Evolutionary conservation across 1,284 basidiomycete species (phyloP), one percentile per base, ranked within the genome.

Genomic region (Ceratobasidium sp.): DNA sequence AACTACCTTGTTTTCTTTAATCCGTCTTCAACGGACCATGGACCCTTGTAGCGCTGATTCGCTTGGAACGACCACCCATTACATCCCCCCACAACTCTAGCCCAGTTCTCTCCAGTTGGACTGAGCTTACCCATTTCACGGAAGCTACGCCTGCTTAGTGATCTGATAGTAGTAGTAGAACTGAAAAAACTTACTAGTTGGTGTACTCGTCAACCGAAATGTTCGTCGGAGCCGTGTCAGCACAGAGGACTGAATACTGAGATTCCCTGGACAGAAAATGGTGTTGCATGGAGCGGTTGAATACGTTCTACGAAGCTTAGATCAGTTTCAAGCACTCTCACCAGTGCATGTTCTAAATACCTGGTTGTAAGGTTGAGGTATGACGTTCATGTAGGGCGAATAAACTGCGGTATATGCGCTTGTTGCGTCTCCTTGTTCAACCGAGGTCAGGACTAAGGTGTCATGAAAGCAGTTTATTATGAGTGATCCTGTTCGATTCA

Each of bases 11-110:
- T 79, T 46, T 79, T 79, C 42, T 64, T 70, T 38, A 81, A 54
- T 3, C 81, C 81, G 3, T 75, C 74, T 33, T 48, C 64, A n/a
- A 33, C 38, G 4, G 75, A 68, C 81, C 80, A 80, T 3, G 79
- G 80, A 6, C 80, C 81, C 2, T 62, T 64, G 54, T 80, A 81
- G 10, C 65, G 33, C 44, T 81, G 80, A 17, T 20, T 46, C 0
- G 79, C 62, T 23, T 26, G 61, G 56, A 73, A 59, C 33, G 61
- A 28, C 80, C 80, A 80, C 7, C 59, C 48, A 13, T 70, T 64
- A 46, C 80, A 80, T 7, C 48, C 40, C 0, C 71, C 67, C 9
- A 78, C 61, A 52, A 70, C 77, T 2, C 20, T n/a, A 0, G 79
- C 74, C 80, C 79, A 79, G 13, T 62, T 38, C 59, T 80, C 77